Evolutionary conservation across 2,329 filamentous ascomycete species (phyloP), one percentile per base, ranked within the genome.

Genomic region (Phialophora chinensis): DNA sequence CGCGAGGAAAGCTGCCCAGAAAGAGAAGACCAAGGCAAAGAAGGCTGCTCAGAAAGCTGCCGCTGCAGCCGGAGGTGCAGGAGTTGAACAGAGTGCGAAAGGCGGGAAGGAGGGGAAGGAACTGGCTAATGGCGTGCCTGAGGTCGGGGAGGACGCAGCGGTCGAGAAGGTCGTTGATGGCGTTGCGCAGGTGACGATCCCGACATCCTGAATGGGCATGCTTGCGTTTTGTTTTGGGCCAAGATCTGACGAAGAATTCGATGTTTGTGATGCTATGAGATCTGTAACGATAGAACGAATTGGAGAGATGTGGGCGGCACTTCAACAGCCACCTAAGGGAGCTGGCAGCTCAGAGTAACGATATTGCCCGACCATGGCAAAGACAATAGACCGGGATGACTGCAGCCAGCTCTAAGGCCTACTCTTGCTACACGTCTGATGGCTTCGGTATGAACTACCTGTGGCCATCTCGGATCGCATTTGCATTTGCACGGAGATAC

Each of bases 111-210:
- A 72, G n/a, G 72, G 68, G 23, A 70, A 68, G 50, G 72, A 64
- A 6, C 71, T 76, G 14, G 75, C 77, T 33, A 79, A 79, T 67
- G 76, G 74, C 52, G 77, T 75, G 49, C 72, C 73, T 3, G 75
- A 76, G 56, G 72, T 67, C 20, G 69, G 72, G 29, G 71, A 74
- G 42, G 77, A 77, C 60, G 78, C 77, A 35, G 76, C 75, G 4
- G 75, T 81, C 52, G 75, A 78, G 58, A 79, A 78, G 73, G 74
- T 80, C 25, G 69, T 75, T 20, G 79, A 81, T 72, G 79, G 79
- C 20, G 77, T 81, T 53, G 74, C 78, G 29, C 78, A 80, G 69
- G 78, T 80, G 58, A 77, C 77, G 25, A 73, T 81, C 58, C 78
- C 78, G n/a, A 77, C 75, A 12, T 80, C 79, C 17, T 81, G 62